Evolutionary conservation across 345 rosid genomes (phyloP).

Genomic region (Arabidopsis suecica): DNA sequence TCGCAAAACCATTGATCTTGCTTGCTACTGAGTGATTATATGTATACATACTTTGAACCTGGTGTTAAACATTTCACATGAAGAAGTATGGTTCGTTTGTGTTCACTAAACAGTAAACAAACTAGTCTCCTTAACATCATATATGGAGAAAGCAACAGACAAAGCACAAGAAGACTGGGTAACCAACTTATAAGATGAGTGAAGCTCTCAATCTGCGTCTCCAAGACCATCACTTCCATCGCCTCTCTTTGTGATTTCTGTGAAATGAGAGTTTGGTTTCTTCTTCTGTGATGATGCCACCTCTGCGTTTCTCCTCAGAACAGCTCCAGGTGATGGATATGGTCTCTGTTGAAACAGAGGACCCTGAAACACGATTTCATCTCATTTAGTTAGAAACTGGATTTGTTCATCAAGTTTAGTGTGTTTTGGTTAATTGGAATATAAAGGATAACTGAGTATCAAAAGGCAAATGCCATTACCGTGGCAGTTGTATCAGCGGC

Average conservation of each 20-base stretch:
- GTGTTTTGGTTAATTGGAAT: not conserved
- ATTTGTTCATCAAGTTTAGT: not conserved
- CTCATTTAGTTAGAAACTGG: constrained; percentile 4
- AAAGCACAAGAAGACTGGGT: not conserved
- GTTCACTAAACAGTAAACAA: constrained; percentile 18
- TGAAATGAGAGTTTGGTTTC: constrained; percentile 62
- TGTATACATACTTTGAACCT: not conserved
- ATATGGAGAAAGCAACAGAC: not conserved
- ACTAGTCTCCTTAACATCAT: not conserved
- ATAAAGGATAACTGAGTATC: not conserved
- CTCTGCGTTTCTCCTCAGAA: constrained; percentile 90
- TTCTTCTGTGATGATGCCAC: constrained; percentile 68
- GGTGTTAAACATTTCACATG: not conserved
- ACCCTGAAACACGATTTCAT: constrained; percentile 64
- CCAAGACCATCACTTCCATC: constrained; percentile 98
- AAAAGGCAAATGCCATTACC: constrained; percentile 48
- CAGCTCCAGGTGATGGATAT: constrained; percentile 99
- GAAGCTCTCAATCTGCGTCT: constrained; percentile 74
- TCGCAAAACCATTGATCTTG: too few relatives aligned
- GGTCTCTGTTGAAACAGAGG: constrained; percentile 98
- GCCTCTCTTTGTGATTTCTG: constrained; percentile 76
- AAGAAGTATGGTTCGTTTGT: not conserved
- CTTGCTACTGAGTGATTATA: not conserved
- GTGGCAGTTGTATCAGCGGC: constrained; percentile 99
- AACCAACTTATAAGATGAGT: not conserved